Evolutionary conservation across 2,329 filamentous ascomycete species (phyloP).

Genomic region (Tolypocladium inflatum): DNA sequence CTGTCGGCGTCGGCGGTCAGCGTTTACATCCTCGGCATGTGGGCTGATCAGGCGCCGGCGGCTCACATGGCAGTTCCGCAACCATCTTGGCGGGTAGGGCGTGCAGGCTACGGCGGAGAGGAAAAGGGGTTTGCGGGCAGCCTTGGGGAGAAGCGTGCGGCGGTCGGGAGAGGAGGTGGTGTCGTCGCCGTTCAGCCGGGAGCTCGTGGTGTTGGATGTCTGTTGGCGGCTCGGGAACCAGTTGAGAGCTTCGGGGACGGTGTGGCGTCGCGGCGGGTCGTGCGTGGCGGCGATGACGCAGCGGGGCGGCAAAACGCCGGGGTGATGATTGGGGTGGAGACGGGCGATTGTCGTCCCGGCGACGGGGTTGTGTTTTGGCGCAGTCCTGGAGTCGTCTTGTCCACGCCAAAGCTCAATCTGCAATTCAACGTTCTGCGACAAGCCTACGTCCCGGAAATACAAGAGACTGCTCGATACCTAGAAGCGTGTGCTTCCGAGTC

Average conservation of each 20-base stretch:
- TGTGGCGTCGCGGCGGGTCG: not conserved
- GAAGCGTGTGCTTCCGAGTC: not conserved
- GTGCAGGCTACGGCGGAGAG: not conserved
- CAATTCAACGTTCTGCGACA: not conserved
- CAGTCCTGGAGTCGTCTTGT: too few relatives aligned
- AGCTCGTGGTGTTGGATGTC: not conserved
- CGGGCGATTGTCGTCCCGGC: constrained; percentile 6
- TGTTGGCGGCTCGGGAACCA: too few relatives aligned
- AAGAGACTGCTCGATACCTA: not conserved
- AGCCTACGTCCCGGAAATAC: not conserved
- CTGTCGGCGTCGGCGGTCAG: constrained; percentile 23
- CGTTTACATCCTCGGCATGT: not conserved
- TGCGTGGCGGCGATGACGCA: not conserved
- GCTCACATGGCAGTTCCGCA: constrained; percentile 39
- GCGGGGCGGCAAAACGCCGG: not conserved
- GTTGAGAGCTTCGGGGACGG: not conserved
- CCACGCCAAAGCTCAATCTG: not conserved
- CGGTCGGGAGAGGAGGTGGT: not conserved
- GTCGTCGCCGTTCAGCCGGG: not conserved
- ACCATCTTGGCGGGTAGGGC: constrained; percentile 27
- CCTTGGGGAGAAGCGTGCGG: not conserved
- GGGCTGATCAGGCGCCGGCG: not conserved
- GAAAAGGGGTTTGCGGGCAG: not conserved
- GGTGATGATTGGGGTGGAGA: not conserved
- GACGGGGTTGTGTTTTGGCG: constrained; percentile 1